These are phyloP conservation scores for Epichloe aotearoae DNA, from an alignment of 2,329 filamentous ascomycete species.

Conservation along the genomic window DNA sequence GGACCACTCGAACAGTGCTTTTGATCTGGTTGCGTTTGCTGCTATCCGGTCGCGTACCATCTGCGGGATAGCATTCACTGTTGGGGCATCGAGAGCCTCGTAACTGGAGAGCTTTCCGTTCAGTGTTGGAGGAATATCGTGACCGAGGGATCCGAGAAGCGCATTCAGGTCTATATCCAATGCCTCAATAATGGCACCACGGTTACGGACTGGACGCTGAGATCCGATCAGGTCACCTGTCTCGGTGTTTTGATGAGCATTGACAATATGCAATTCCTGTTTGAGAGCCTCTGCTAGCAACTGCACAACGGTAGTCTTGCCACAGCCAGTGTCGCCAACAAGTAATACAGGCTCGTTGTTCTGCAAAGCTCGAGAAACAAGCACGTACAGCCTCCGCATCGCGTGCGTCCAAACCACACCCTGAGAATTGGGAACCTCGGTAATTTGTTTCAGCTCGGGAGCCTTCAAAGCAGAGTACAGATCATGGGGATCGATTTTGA, in stretches of 20 bases:
- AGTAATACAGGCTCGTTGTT: slow-evolving; percentile 91
- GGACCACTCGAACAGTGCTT: slow-evolving; percentile 89
- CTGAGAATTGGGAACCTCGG: slow-evolving; percentile 35
- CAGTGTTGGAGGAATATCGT: slow-evolving; percentile 27
- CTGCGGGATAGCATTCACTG: slow-evolving; percentile 33
- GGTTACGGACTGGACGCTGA: slow-evolving; percentile 80
- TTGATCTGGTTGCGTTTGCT: slow-evolving; percentile 47
- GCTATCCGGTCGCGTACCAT: slow-evolving; percentile 33
- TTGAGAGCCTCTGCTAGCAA: slow-evolving; percentile 69
- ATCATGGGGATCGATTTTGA: slow-evolving; percentile 58
- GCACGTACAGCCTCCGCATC: slow-evolving; percentile 80
- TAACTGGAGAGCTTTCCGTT: slow-evolving; percentile 48
- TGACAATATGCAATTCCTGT: slow-evolving; percentile 75
- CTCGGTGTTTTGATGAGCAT: slow-evolving; percentile 96
- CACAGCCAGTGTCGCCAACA: slow-evolving; percentile 92
- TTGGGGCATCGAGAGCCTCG: slow-evolving; percentile 31
- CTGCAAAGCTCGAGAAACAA: slow-evolving; percentile 73
- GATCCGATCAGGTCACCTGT: slow-evolving; percentile 95
- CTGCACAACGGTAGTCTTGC: slow-evolving; percentile 95
- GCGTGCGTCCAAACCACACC: slow-evolving; percentile 87
- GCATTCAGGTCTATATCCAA: slow-evolving; percentile 48
- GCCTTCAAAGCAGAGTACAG: slow-evolving; percentile 56
- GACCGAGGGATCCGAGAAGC: slow-evolving; percentile 28
- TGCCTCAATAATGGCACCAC: slow-evolving; percentile 54
- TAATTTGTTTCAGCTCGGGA: slow-evolving; percentile 39